Evolutionary conservation across 2,329 filamentous ascomycete genomes (phyloP), one percentile per base, ranked within the genome.

Genomic region (Penicillium capsulatum): DNA sequence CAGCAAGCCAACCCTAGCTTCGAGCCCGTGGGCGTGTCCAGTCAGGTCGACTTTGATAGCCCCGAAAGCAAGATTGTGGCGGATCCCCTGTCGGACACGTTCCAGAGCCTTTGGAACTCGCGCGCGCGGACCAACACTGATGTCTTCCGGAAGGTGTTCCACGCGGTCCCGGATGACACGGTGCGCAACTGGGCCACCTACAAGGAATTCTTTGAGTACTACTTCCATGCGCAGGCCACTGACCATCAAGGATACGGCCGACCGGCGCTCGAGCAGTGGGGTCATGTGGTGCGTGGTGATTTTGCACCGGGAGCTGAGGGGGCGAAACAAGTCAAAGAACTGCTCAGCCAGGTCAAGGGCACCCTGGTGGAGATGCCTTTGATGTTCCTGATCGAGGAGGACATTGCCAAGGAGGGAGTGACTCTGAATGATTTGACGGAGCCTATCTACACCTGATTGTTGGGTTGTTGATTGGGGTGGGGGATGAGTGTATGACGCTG

Each of bases 281-380:
- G 90, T 0, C 91, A 96, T 68, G 86, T 94, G 2, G 85, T 95
- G 31, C 80, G 79, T 57, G 83, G 86, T 36, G 80, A 91, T 57
- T 86, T 94, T 63, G 58, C 68, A 2, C 62, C 64, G 17, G 71
- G 71, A 2, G 72, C 77, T 0, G 77, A 83, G 48, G 86, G 90
- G 6, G 80, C 83, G 31, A 70, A 70, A n/a, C 81, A 86, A 61
- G 72, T 89, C 43, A 89, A 87, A 68, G 78, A 83, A 35, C 76
- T 80, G 67, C 68, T 90, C 38, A 72, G 74, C 39, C 73, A 77
- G 38, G 72, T 90, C 27, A 76, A 80, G 44, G 85, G 85, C 2
- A 85, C 76, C 7, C 66, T 89, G 31, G 84, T 96, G 6, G 86
- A 95, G 72, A 96, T 96, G 90, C 88, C 89, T 17, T 71, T 96